Percentiles rank a stretch among this genome's conserved stretches.
Evolutionary conservation across 305 asterid species (phyloP).

Genomic region (Andrographis paniculata): DNA sequence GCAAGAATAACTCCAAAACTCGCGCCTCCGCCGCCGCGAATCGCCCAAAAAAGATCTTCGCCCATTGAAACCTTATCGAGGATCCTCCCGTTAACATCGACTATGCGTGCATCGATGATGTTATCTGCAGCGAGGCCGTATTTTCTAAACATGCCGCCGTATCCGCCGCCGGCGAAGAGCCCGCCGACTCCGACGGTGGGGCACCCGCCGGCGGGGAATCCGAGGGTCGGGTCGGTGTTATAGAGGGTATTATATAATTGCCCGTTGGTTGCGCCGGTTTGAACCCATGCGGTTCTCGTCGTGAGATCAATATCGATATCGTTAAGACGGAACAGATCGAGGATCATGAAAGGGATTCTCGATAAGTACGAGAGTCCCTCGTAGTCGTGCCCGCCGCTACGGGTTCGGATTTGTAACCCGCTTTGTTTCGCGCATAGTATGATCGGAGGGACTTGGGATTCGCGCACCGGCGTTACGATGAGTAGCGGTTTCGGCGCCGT

Average conservation of each 20-base stretch:
- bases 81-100: background rate
- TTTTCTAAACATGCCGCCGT: background rate
- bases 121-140: too few relatives aligned
- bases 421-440: slow-evolving; percentile 29
- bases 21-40: background rate
- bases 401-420: slow-evolving; percentile 26
- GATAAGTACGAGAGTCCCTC: slow-evolving; percentile 31
- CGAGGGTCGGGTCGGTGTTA: slow-evolving; percentile 24
- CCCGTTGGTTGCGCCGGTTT: slow-evolving; percentile 40
- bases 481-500: slow-evolving; percentile 21
- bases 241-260: slow-evolving; percentile 29
- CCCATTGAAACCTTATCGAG: background rate
- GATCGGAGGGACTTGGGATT: slow-evolving; percentile 28
- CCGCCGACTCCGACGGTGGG: slow-evolving; percentile 40
- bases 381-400: too few relatives aligned
- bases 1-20: background rate
- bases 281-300: slow-evolving; percentile 34
- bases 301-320: slow-evolving; percentile 10
- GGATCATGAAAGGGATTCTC: slow-evolving; percentile 32
- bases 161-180: background rate
- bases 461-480: slow-evolving; percentile 37
- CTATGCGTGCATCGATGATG: too few relatives aligned
- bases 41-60: background rate
- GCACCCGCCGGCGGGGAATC: slow-evolving; percentile 30
- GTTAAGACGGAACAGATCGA: slow-evolving; percentile 34